Evolutionary conservation across 768 basidiomycete genomes (phyloP), one percentile per base, ranked within the genome.

Genomic region (Leccinum fibrillosum): DNA sequence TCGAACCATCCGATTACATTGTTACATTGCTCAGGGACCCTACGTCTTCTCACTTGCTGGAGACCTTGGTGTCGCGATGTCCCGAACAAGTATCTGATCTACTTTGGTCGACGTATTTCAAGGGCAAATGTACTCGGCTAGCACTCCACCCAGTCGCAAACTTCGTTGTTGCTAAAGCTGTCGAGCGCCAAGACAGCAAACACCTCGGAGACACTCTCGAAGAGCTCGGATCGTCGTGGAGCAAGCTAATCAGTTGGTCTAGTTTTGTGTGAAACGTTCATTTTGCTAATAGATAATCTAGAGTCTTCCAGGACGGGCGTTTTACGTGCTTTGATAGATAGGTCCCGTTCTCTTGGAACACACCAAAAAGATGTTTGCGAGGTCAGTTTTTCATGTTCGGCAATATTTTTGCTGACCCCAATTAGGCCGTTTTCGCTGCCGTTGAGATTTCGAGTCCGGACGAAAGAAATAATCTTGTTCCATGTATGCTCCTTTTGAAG

Each of bases 121-220:
- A 75, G 47, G 85, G 85, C n/a, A 86, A 86, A 61, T 76, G 97
- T 37, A 73, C 80, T 3, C 82, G 88, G 56, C 76, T 97, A 28
- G 86, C 89, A 17, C 77, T 81, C 19, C 96, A 99, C 72, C 93
- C 95, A 3, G 90, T 95, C 2, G 94, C 92, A 12, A 99, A 98
- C 68, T 99, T 94, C 65, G 94, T 98, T 21, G 78, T 94, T 5
- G 89, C 94, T 1, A 88, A 86, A 69, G 90, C 88, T 1, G 62
- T 95, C 26, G 83, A 84, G 52, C 78, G 91, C 49, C 70, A 86
- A 12, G 76, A 81, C n/a, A 76, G 72, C 17, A 73, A 75, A 4
- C 84, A 89, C 59, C 68, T 98, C 34, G 69, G 71, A 1, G 77
- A 74, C 5, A 77, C 83, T 15, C 79, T 86, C 48, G 64, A 72